phyloP scores from a whole-genome alignment of 2,329 filamentous ascomycete species.

The Colletotrichum tabaci region DNA sequence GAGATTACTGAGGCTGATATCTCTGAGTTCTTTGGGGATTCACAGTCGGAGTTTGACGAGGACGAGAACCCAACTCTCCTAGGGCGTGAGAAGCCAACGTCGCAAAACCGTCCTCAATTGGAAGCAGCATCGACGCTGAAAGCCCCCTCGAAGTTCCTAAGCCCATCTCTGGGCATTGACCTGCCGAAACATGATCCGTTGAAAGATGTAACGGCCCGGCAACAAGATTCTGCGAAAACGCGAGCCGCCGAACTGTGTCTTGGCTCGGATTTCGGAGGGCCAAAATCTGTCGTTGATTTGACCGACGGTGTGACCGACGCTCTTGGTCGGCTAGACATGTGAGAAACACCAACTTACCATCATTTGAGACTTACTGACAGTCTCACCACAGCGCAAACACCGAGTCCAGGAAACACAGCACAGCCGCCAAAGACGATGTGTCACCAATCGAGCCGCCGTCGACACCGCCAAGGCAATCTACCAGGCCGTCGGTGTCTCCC shows the following conservation, averaged over 20 bases:
- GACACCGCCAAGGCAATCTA: slow-evolving; percentile 44
- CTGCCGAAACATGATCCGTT: not conserved
- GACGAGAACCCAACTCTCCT: not conserved
- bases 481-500: slow-evolving; percentile 48
- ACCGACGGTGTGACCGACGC: slow-evolving; percentile 29
- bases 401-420: not conserved
- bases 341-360: not conserved
- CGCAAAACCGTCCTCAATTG: not conserved
- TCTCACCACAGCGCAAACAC: not conserved
- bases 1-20: slow-evolving; percentile 40
- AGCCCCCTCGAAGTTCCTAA: not conserved
- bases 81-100: not conserved
- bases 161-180: not conserved
- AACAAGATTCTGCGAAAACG: not conserved
- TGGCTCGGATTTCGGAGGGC: not conserved
- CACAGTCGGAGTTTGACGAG: slow-evolving; percentile 24
- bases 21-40: slow-evolving; percentile 33
- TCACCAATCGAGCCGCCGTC: slow-evolving; percentile 25
- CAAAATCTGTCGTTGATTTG: slow-evolving; percentile 9
- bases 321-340: slow-evolving; percentile 34
- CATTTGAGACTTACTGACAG: not conserved
- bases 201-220: not conserved
- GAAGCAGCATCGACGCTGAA: not conserved
- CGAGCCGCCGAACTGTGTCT: not conserved
- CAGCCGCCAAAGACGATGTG: not conserved